Conservation (phyloP, 1,139 yeast genomes). For the Candida labiduridarum region DNA sequence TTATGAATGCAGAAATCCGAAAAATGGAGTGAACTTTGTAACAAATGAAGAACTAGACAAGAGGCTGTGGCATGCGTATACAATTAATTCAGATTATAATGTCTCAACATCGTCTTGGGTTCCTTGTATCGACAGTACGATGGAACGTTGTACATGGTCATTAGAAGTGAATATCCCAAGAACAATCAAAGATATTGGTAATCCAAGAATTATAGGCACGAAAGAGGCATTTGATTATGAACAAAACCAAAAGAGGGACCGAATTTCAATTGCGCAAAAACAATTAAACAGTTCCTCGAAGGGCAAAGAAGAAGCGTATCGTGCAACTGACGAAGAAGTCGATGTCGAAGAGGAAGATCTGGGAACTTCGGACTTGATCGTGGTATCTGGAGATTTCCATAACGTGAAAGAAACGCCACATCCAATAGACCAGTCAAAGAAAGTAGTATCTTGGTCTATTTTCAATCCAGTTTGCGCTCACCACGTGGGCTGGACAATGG, state of each 20-base stretch:
- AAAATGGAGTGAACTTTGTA: conserved; percentile 75
- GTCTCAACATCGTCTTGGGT: conserved; percentile 93
- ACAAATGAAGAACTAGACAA: conserved; percentile 46
- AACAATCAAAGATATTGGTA: conserved; percentile 72
- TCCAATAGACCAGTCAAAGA: conserved; percentile 66
- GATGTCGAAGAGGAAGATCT: conserved; percentile 52
- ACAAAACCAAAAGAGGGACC: conserved; percentile 13
- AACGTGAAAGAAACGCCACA: conserved; percentile 52
- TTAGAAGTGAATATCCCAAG: conserved; percentile 81
- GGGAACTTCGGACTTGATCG: conserved; percentile 59
- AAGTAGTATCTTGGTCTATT: conserved; percentile 76
- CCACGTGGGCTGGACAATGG: conserved; percentile 95
- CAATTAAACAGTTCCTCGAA: not conserved
- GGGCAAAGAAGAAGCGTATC: conserved; percentile 9
- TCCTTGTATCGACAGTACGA: conserved; percentile 88
- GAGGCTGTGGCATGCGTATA: conserved; percentile 78
- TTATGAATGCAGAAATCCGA: conserved; percentile 66
- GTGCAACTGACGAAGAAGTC: conserved; percentile 26
- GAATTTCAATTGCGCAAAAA: not conserved
- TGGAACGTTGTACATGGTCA: conserved; percentile 94
- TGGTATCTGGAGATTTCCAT: conserved; percentile 74
- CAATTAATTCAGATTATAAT: conserved; percentile 76
- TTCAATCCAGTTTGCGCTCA: conserved; percentile 91
- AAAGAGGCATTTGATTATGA: conserved; percentile 22
- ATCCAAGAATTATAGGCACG: conserved; percentile 45